Percentiles rank a stretch among this genome's conserved stretches.
Evolutionary conservation across 2,329 filamentous ascomycete species (phyloP).

Genomic region (Colletotrichum sp.): DNA sequence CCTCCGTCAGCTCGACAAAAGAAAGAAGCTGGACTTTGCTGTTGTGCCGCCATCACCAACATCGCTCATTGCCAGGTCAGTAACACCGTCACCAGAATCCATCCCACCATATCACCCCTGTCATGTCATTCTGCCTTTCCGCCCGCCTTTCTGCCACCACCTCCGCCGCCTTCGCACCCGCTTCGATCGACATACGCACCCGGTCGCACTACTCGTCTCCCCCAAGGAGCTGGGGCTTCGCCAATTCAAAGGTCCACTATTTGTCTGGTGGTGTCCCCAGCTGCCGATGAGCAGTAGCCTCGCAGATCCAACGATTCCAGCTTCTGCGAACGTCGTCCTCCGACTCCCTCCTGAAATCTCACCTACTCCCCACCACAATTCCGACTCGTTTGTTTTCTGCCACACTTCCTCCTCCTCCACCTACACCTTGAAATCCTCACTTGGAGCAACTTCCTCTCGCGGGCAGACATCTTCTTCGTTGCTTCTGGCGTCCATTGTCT

Average conservation of each 20-base stretch:
- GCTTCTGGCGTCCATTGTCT: constrained; percentile 20
- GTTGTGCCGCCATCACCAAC: constrained; percentile 4
- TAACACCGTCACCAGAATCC: neutral
- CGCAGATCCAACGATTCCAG: constrained; percentile 26
- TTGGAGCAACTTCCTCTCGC: constrained; percentile 2
- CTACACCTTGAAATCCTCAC: constrained; percentile 10
- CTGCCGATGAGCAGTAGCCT: constrained; percentile 24
- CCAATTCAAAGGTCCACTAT: constrained; percentile 22
- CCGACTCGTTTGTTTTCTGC: constrained; percentile 19
- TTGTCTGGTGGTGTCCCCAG: constrained; percentile 27
- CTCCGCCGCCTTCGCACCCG: constrained; percentile 8
- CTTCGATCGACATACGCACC: constrained; percentile 11
- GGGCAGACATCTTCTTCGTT: constrained; percentile 15
- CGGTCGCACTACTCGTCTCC: neutral
- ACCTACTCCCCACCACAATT: constrained; percentile 22
- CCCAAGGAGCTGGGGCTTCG: constrained; percentile 21
- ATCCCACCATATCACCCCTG: neutral
- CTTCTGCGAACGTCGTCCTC: constrained; percentile 22
- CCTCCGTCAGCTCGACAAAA: neutral
- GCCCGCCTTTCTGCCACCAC: neutral
- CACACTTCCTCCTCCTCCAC: constrained; percentile 20
- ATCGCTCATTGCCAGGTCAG: constrained; percentile 12
- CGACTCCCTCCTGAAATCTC: constrained; percentile 23
- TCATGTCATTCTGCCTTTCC: constrained; percentile 8
- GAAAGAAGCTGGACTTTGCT: constrained; percentile 18